A percentile compares a stretch with the other conserved stretches of the same genome.
Conservation (phyloP, 2,329 filamentous ascomycete species). For the Chrysosporium queenslandicum region DNA sequence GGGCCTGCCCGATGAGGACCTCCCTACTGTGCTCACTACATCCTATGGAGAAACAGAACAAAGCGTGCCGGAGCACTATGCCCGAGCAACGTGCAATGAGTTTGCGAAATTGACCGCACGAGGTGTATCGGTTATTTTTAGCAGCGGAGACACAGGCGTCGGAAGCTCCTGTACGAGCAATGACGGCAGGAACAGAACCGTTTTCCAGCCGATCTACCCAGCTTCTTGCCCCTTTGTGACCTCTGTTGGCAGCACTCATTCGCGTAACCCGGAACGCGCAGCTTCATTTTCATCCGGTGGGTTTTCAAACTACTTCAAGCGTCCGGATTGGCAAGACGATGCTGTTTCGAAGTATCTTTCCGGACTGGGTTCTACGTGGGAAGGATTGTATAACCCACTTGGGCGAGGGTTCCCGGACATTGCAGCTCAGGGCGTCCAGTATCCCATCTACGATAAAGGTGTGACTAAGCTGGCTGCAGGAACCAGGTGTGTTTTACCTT, state of each 20-base stretch:
- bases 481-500: slow-evolving; percentile 24
- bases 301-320: slow-evolving; percentile 42
- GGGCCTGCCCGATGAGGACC: slow-evolving; percentile 41
- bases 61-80: slow-evolving; percentile 50
- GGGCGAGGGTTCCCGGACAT: slow-evolving; percentile 56
- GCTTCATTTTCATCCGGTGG: slow-evolving; percentile 43
- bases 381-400: slow-evolving; percentile 41
- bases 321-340: slow-evolving; percentile 39
- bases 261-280: slow-evolving; percentile 39
- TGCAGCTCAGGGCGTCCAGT: slow-evolving; percentile 45
- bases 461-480: slow-evolving; percentile 36
- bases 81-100: slow-evolving; percentile 50
- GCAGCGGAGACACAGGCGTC: slow-evolving; percentile 53
- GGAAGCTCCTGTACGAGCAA: slow-evolving; percentile 47
- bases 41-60: slow-evolving; percentile 62
- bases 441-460: slow-evolving; percentile 34
- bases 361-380: slow-evolving; percentile 32
- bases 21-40: slow-evolving; percentile 57
- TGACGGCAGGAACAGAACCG: slow-evolving; percentile 44
- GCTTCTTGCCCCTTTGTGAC: slow-evolving; percentile 55
- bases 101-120: slow-evolving; percentile 56
- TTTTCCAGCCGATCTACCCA: slow-evolving; percentile 47
- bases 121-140: slow-evolving; percentile 55
- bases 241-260: slow-evolving; percentile 49
- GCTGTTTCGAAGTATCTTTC: slow-evolving; percentile 40